Evolutionary conservation across 768 basidiomycete species (phyloP), one percentile per base, ranked within the genome.

Genomic region (Glaciozyma martinii): DNA sequence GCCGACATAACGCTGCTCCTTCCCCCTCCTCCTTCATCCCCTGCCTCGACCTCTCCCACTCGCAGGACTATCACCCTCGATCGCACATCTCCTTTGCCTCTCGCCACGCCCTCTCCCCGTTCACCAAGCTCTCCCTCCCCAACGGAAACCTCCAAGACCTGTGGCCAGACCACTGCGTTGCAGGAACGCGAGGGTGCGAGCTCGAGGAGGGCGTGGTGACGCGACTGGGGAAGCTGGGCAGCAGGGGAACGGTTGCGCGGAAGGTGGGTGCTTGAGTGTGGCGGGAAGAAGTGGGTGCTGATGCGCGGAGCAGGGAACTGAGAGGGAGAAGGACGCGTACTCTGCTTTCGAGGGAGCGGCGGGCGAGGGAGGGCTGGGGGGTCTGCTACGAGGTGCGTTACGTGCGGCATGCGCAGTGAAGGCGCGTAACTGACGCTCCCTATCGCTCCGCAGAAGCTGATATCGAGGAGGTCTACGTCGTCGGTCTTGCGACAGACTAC

Each of bases 141-240:
- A n/a, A n/a, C n/a, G 70, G 40, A 59, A 69, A 76, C 64, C 74
- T 79, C 49, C 86, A 87, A 75, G 80, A 82, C 32, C 76, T 90
- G 40, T 91, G 89, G 89, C 89, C 89, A 0, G 84, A 83, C 68
- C 89, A 90, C 74, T 90, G 89, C 71, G 81, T 89, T 29, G 82
- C 81, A 59, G 79, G 79, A 1, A 77, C 78, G 13, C 0, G 71
- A 2, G 89, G 89, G 3, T 81, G 82, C 23, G 81, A 83, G 70
- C 80, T 90, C 50, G 83, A 86, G 33, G 72, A 78, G 4, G 81
- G 80, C 30, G 71, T 90, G n/a, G 71, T 78, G 57, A 76, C 81
- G 52, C 80, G 82, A 44, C 76, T 78, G 15, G 76, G 83, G 46
- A 74, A 82, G 21, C 75, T 76, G 71, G 50, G 50, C 27, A 27